Evolutionary conservation across 2,329 filamentous ascomycete species (phyloP).

Genomic region (Fusarium aywerte): DNA sequence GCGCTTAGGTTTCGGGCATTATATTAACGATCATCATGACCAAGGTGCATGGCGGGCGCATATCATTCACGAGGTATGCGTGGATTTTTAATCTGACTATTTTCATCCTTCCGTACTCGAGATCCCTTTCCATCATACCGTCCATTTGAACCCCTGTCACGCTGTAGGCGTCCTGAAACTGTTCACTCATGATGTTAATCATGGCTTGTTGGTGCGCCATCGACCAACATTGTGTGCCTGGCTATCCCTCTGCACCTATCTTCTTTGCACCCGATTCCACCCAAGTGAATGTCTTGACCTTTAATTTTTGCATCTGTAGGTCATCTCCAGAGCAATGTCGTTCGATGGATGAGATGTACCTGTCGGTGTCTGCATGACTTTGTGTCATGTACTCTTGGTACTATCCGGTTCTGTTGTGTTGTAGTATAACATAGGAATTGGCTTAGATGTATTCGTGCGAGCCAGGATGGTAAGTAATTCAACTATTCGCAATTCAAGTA

Average conservation of each 20-base stretch:
- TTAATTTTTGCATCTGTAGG: neutral
- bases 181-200: conserved; percentile 20
- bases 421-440: neutral
- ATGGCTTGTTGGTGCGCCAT: conserved; percentile 20
- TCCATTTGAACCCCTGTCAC: conserved; percentile 6
- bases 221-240: conserved; percentile 33
- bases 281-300: conserved; percentile 8
- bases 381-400: neutral
- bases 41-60: conserved; percentile 47
- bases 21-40: conserved; percentile 46
- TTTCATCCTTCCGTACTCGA: conserved; percentile 16
- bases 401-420: neutral
- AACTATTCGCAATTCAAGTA: neutral
- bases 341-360: neutral
- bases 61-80: conserved; percentile 51
- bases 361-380: neutral
- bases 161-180: neutral
- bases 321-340: neutral
- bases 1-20: conserved; percentile 40
- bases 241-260: conserved; percentile 15
- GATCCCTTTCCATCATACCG: conserved; percentile 12
- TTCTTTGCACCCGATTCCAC: neutral
- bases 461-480: neutral
- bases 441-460: neutral
- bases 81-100: conserved; percentile 46